phyloP scores from a whole-genome alignment of 2,329 filamentous ascomycete species.

The Clonostachys sp. region DNA sequence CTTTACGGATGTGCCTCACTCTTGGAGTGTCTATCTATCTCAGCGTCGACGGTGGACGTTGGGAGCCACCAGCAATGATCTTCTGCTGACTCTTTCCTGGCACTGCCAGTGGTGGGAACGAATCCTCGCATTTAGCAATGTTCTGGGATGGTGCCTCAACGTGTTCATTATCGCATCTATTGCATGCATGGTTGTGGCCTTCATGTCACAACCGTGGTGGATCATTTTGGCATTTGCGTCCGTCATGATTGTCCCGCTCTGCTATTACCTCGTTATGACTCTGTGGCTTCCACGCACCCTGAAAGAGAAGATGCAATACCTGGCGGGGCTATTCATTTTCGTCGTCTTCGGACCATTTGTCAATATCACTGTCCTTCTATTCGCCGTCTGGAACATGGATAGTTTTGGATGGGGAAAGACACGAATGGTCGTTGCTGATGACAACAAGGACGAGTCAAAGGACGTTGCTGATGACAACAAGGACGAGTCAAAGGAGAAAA shows the following conservation, averaged over 20 bases:
- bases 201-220: slow-evolving; percentile 15
- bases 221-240: slow-evolving; percentile 15
- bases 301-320: slow-evolving; percentile 11
- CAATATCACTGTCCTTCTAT: slow-evolving; percentile 15
- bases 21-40: slow-evolving; percentile 30
- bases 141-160: slow-evolving; percentile 14
- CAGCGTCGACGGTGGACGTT: slow-evolving; percentile 17
- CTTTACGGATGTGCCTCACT: slow-evolving; percentile 30
- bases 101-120: slow-evolving; percentile 15
- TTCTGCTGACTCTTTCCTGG: slow-evolving; percentile 9
- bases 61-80: slow-evolving; percentile 15
- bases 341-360: slow-evolving; percentile 13
- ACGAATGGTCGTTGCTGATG: slow-evolving; percentile 8
- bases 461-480: slow-evolving; percentile 4
- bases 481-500: slow-evolving; percentile 1
- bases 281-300: slow-evolving; percentile 13
- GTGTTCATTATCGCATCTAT: slow-evolving; percentile 16
- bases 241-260: slow-evolving; percentile 14
- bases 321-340: slow-evolving; percentile 11
- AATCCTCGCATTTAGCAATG: slow-evolving; percentile 13
- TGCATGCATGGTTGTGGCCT: slow-evolving; percentile 17
- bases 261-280: slow-evolving; percentile 14
- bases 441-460: slow-evolving; percentile 1
- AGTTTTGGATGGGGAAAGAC: slow-evolving; percentile 19
- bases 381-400: slow-evolving; percentile 16